Percentiles rank a stretch among this genome's conserved stretches.
These are phyloP conservation scores for Candida gigantensis DNA, from an alignment of 1,139 yeast species.

Conservation along the genomic window DNA sequence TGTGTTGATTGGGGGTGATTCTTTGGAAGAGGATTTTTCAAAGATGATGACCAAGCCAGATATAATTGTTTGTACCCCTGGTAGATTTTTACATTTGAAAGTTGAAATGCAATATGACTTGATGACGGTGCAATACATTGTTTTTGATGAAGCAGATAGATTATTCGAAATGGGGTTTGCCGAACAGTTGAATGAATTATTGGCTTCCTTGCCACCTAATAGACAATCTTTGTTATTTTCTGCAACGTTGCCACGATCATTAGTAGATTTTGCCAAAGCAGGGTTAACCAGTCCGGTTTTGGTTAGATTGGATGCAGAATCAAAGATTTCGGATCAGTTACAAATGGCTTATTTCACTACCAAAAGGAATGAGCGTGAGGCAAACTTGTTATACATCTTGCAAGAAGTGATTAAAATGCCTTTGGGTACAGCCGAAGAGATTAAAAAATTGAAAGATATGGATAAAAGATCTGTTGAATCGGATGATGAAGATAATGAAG, in stretches of 20 bases:
- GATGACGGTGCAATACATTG: conserved; percentile 81
- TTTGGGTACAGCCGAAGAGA: conserved; percentile 65
- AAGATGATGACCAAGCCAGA: conserved; percentile 95
- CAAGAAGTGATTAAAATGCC: conserved; percentile 89
- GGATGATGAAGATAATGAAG: conserved; percentile 39
- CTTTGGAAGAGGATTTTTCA: conserved; percentile 91
- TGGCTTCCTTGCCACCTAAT: conserved; percentile 76
- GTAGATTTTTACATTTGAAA: conserved; percentile 91
- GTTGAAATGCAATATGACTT: conserved; percentile 92
- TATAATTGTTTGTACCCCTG: conserved; percentile 95
- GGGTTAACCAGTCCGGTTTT: conserved; percentile 90
- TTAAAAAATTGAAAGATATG: conserved; percentile 50
- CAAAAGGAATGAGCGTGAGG: conserved; percentile 87
- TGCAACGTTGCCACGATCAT: conserved; percentile 89
- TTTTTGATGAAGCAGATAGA: conserved; percentile 98
- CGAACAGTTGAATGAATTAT: conserved; percentile 86
- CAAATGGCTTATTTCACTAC: conserved; percentile 87
- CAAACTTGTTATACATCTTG: conserved; percentile 70
- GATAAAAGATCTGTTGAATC: conserved; percentile 47
- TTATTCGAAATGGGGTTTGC: conserved; percentile 97
- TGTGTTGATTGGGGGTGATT: conserved; percentile 93
- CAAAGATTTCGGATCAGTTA: conserved; percentile 83
- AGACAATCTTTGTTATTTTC: conserved; percentile 90
- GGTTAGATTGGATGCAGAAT: conserved; percentile 88
- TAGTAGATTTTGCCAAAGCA: conserved; percentile 96